Conservation (phyloP, 441 rosid species). For the Pelargonium hybrid region DNA sequence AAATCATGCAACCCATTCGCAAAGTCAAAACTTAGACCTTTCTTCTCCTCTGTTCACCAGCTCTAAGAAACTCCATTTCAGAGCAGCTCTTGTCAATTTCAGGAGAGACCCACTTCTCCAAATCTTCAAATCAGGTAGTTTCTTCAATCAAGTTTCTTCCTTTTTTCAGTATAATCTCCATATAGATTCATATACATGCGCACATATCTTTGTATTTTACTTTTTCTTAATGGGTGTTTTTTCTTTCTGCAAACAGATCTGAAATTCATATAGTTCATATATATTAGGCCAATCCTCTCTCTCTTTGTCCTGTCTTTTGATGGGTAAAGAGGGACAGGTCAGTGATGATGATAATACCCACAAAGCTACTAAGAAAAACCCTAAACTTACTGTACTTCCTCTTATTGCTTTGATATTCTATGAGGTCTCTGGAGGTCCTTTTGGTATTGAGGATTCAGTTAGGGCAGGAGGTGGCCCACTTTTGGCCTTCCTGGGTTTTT, state of each 20-base stretch:
- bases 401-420: slow-evolving; percentile 80
- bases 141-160: slow-evolving; percentile 3
- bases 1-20: no score
- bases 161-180: background rate
- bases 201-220: background rate
- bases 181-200: background rate
- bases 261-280: background rate
- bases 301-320: slow-evolving; percentile 23
- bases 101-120: slow-evolving; percentile 10
- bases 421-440: slow-evolving; percentile 90
- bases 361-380: slow-evolving; percentile 29
- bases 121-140: slow-evolving; percentile 18
- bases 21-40: no score
- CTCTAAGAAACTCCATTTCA: no score
- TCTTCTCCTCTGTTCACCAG: no score
- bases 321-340: slow-evolving; percentile 56
- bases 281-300: slow-evolving; percentile 10
- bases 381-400: slow-evolving; percentile 63
- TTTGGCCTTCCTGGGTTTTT: slow-evolving; percentile 64
- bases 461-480: slow-evolving; percentile 86
- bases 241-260: background rate
- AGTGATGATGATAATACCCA: slow-evolving; percentile 21
- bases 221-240: background rate
- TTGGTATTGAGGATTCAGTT: slow-evolving; percentile 86
- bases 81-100: background rate